Percentiles rank a stretch among this genome's conserved stretches.
phyloP scores from a whole-genome alignment of 2,329 filamentous ascomycete species.

The Myriosclerotinia duriaeana region DNA sequence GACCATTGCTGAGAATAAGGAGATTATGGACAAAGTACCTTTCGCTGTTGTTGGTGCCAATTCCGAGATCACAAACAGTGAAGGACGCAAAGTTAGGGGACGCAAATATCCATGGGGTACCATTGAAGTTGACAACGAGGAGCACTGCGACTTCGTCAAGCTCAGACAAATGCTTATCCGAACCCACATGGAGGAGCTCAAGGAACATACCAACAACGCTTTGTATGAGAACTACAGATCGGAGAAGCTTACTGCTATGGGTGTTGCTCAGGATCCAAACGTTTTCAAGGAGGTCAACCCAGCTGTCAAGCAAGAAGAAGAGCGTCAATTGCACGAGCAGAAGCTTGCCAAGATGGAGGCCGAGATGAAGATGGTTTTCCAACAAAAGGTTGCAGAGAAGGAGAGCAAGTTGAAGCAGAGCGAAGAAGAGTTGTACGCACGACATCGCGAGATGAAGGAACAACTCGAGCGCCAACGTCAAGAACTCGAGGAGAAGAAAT shows the following conservation, averaged over 20 bases:
- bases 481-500: slow-evolving; percentile 98
- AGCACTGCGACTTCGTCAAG: slow-evolving; percentile 99
- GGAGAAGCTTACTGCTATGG: slow-evolving; percentile 98
- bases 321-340: slow-evolving; percentile 96
- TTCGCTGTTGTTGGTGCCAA: slow-evolving; percentile 98
- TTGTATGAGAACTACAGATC: slow-evolving; percentile 99
- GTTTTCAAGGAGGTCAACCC: slow-evolving; percentile 99
- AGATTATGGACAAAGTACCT: slow-evolving; percentile 99
- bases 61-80: slow-evolving; percentile 84
- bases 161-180: slow-evolving; percentile 99
- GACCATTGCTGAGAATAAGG: slow-evolving; percentile 99
- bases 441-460: slow-evolving; percentile 99
- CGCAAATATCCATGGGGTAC: slow-evolving; percentile 97
- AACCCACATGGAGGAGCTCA: slow-evolving; percentile 99
- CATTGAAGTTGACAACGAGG: slow-evolving; percentile 99
- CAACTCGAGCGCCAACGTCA: slow-evolving; percentile 91
- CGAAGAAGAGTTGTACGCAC: slow-evolving; percentile 96
- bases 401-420: slow-evolving; percentile 99
- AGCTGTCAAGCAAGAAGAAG: slow-evolving; percentile 99
- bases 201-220: slow-evolving; percentile 99
- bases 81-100: slow-evolving; percentile 93
- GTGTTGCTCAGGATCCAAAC: slow-evolving; percentile 95
- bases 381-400: slow-evolving; percentile 99
- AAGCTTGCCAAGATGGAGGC: slow-evolving; percentile 99
- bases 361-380: slow-evolving; percentile 99